Evolutionary conservation across 305 asterid genomes (phyloP).

Genomic region (Rubia balearica): DNA sequence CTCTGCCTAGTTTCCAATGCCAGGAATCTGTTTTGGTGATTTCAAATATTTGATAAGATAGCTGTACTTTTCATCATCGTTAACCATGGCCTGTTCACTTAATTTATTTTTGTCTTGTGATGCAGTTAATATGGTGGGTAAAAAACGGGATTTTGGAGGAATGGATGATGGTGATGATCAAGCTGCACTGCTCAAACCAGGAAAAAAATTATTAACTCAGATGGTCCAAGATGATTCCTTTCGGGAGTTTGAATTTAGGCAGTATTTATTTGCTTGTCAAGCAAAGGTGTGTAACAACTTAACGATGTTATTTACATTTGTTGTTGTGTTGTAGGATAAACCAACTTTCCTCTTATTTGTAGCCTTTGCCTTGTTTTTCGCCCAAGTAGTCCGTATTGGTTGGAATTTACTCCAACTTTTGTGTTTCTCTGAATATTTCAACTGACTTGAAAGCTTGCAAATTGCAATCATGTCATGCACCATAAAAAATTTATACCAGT

Average conservation of each 20-base stretch:
- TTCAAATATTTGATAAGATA: constrained; percentile 3
- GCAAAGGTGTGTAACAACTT: constrained; percentile 63
- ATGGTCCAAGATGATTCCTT: constrained; percentile 90
- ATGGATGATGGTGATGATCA: constrained; percentile 82
- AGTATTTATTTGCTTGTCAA: constrained; percentile 95
- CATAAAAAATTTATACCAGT: neutral
- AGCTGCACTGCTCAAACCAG: constrained; percentile 78
- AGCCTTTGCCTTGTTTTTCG: neutral
- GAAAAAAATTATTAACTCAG: constrained; percentile 61
- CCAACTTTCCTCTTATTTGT: constrained; percentile 7
- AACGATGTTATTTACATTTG: constrained; percentile 11
- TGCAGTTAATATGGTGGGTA: constrained; percentile 67
- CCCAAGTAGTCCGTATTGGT: constrained; percentile 1
- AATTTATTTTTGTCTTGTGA: constrained; percentile 21
- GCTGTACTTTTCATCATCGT: constrained; percentile 8
- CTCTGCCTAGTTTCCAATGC: constrained; percentile 2
- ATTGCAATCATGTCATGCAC: neutral
- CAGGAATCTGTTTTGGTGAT: neutral
- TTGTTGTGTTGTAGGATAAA: constrained; percentile 22
- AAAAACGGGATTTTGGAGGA: constrained; percentile 86
- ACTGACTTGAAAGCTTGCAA: neutral
- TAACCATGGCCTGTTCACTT: neutral
- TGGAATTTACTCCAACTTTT: neutral
- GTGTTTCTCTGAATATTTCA: neutral
- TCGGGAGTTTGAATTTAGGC: constrained; percentile 96